Evolutionary conservation across 208 protist species (phyloP).

Genomic region (Borovskyia barvae): DNA sequence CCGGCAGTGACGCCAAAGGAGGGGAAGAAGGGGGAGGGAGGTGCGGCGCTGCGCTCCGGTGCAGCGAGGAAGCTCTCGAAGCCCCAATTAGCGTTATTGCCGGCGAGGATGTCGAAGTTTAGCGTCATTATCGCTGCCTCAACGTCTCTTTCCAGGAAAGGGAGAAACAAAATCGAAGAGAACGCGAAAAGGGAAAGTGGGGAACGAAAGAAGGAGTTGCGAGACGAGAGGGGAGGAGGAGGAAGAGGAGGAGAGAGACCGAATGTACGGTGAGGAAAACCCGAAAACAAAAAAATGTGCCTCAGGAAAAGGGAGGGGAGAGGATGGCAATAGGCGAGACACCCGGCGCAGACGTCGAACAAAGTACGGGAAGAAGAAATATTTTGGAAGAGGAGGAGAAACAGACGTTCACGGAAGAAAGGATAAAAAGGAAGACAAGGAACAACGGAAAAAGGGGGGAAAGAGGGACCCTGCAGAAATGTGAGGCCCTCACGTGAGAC

Average conservation of each 20-base stretch:
- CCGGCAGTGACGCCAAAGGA: conserved; percentile 12
- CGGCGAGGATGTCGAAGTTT: conserved; percentile 26
- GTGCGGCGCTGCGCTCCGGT: conserved; percentile 4
- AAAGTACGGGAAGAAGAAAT: too few relatives aligned
- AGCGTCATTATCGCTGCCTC: conserved; percentile 18
- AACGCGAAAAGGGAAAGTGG: not conserved
- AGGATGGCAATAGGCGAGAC: not conserved
- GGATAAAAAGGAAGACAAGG: not conserved
- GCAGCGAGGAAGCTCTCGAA: conserved; percentile 18
- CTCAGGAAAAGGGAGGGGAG: too few relatives aligned
- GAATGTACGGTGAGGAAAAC: too few relatives aligned
- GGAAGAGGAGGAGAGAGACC: not conserved
- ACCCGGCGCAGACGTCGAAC: not conserved
- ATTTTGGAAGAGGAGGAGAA: not conserved
- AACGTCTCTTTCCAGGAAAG: not conserved
- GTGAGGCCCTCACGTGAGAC: too few relatives aligned
- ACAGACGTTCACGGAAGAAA: not conserved
- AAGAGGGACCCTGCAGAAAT: too few relatives aligned
- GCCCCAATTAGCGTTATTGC: conserved; percentile 27
- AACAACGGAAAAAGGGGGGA: not conserved
- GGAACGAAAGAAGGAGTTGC: not conserved
- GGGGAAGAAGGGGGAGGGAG: not conserved
- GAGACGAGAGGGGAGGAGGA: not conserved
- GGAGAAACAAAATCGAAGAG: not conserved
- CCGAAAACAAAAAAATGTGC: too few relatives aligned